Percentiles rank a stretch among this genome's conserved stretches.
phyloP scores from a whole-genome alignment of 2,329 filamentous ascomycete species.

The Trematosphaeria pertusa region DNA sequence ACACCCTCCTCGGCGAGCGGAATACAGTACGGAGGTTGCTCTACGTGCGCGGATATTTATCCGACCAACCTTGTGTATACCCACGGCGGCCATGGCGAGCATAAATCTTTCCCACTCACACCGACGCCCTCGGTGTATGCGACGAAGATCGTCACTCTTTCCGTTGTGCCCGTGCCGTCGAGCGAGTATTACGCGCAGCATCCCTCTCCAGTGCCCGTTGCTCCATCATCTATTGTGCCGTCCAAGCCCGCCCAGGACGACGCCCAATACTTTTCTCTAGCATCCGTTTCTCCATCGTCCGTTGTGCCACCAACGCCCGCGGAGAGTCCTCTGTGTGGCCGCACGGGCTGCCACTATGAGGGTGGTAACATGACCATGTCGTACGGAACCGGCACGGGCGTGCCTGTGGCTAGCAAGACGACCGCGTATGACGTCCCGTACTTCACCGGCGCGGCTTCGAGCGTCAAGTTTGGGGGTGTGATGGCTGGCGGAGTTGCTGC shows the following conservation, averaged over 20 bases:
- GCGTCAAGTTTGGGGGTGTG: slow-evolving; percentile 20
- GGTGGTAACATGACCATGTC: slow-evolving; percentile 16
- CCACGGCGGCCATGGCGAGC: neutral
- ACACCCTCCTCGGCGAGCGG: neutral
- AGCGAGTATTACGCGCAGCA: slow-evolving; percentile 15
- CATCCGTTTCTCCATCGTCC: neutral
- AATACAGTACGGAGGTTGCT: neutral
- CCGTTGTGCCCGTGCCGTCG: slow-evolving; percentile 20
- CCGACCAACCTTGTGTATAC: neutral
- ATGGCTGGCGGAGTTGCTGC: slow-evolving; percentile 19
- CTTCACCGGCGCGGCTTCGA: slow-evolving; percentile 32
- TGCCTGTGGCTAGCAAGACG: slow-evolving; percentile 17
- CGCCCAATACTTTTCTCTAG: too few relatives aligned
- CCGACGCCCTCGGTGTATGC: slow-evolving; percentile 14
- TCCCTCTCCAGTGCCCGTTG: slow-evolving; percentile 8
- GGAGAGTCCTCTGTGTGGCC: neutral
- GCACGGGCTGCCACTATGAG: slow-evolving; percentile 3
- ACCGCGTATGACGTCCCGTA: slow-evolving; percentile 16
- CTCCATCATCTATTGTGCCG: too few relatives aligned
- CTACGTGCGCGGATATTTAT: too few relatives aligned
- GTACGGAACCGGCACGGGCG: slow-evolving; percentile 12
- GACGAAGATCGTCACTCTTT: slow-evolving; percentile 28
- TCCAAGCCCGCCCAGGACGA: slow-evolving; percentile 4
- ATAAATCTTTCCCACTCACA: neutral
- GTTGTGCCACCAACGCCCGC: neutral